phyloP scores from a whole-genome alignment of 495 filamentous ascomycete genomes.

The Lophiostoma macrostomum region DNA sequence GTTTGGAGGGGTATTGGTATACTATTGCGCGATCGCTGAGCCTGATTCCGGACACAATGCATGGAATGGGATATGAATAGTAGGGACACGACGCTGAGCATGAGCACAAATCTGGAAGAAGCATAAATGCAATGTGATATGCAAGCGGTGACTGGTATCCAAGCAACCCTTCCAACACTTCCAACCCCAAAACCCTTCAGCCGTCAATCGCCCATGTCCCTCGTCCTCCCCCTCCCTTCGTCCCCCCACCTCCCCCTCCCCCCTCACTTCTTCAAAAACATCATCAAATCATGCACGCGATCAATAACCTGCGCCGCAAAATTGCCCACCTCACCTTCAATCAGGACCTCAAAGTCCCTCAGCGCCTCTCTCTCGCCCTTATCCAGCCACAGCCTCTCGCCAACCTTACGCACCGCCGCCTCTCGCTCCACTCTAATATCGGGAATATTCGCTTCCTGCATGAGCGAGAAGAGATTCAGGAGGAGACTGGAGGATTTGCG shows the following conservation, averaged over 20 bases:
- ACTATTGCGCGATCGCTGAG: no score
- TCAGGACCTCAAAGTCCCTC: constrained; percentile 77
- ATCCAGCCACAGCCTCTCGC: constrained; percentile 89
- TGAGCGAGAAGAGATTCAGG: constrained; percentile 92
- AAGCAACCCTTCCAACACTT: no score
- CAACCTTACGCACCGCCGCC: constrained; percentile 89
- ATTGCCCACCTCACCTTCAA: constrained; percentile 83
- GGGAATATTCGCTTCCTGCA: constrained; percentile 95
- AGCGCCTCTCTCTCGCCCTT: constrained; percentile 93
- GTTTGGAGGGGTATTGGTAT: neutral
- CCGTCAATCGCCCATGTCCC: neutral
- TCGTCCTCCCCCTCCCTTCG: neutral
- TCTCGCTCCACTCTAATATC: constrained; percentile 91
- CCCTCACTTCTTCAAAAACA: constrained; percentile 67
- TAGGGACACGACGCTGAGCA: no score
- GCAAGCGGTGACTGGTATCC: no score
- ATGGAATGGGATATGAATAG: no score
- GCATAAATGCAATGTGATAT: no score
- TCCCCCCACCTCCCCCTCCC: neutral
- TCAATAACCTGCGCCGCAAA: constrained; percentile 93
- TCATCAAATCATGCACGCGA: constrained; percentile 87
- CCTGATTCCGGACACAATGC: no score
- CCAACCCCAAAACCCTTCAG: no score
- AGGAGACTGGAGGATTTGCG: constrained; percentile 87
- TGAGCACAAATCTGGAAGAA: no score